Evolutionary conservation across 1,139 yeast species (phyloP).

Genomic region (Hansenula lynferdii): DNA sequence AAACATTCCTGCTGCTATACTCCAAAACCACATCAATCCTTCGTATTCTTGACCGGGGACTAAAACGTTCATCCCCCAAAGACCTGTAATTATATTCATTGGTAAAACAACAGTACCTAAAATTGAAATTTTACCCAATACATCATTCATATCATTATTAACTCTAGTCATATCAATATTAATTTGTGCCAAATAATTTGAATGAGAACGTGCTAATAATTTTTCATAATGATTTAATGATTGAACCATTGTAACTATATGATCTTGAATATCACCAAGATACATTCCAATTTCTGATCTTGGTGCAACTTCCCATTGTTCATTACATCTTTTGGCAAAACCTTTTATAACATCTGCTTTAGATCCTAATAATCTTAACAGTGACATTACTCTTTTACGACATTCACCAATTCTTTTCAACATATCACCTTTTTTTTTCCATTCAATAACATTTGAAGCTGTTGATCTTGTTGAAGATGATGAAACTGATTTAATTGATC

Average conservation of each 20-base stretch:
- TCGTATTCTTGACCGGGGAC: conserved; percentile 67
- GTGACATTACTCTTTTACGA: conserved; percentile 85
- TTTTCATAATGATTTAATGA: conserved; percentile 86
- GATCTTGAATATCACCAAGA: conserved; percentile 97
- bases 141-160: conserved; percentile 77
- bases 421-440: conserved; percentile 74
- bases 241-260: conserved; percentile 93
- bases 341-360: conserved; percentile 96
- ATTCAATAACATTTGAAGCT: no score
- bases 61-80: conserved; percentile 92
- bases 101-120: conserved; percentile 91
- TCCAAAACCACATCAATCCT: conserved; percentile 54
- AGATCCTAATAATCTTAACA: conserved; percentile 85
- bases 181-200: conserved; percentile 88
- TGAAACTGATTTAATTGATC: no score
- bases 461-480: no score
- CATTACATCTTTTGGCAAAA: conserved; percentile 96
- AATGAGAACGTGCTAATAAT: conserved; percentile 86
- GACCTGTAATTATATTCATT: conserved; percentile 82
- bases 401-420: conserved; percentile 82
- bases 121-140: conserved; percentile 84
- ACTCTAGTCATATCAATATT: conserved; percentile 90
- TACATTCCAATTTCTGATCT: conserved; percentile 83
- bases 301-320: conserved; percentile 52
- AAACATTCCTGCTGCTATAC: conserved; percentile 38